These are phyloP conservation scores for Fusarium humuli DNA, from an alignment of 2,329 filamentous ascomycete species.

Conservation along the genomic window DNA sequence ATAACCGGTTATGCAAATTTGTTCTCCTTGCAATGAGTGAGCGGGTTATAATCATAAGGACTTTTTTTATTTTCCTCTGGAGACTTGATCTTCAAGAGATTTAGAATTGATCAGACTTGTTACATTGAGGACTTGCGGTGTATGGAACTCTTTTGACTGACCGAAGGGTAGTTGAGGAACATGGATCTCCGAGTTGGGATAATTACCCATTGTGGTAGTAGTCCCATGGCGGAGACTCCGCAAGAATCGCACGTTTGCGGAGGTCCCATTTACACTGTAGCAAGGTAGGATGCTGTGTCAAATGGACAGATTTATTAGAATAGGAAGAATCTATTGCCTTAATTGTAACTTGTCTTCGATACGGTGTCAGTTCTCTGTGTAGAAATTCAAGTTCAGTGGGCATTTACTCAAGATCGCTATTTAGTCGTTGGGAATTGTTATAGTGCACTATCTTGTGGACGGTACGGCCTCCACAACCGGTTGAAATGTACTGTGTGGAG, in stretches of 20 bases:
- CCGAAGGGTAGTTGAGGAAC: too few species aligned
- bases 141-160: background rate
- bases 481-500: background rate
- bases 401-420: background rate
- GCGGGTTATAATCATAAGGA: background rate
- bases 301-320: too few species aligned
- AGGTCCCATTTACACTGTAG: background rate
- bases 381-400: fast-evolving
- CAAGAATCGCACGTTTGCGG: background rate
- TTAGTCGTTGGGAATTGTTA: background rate
- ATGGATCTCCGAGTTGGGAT: background rate
- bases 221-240: background rate
- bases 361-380: background rate
- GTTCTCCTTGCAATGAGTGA: background rate
- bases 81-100: background rate
- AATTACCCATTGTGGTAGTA: background rate
- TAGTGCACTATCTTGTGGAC: background rate
- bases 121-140: background rate
- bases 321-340: too few species aligned
- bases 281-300: background rate
- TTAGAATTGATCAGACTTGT: background rate
- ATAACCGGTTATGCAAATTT: background rate
- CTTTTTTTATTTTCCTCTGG: background rate
- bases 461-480: fast-evolving
- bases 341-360: too few species aligned